Evolutionary conservation across 225 moss, liverwort and hornwort genomes (phyloP), one percentile per base, ranked within the genome.

Genomic region (Marchantia paleacea): DNA sequence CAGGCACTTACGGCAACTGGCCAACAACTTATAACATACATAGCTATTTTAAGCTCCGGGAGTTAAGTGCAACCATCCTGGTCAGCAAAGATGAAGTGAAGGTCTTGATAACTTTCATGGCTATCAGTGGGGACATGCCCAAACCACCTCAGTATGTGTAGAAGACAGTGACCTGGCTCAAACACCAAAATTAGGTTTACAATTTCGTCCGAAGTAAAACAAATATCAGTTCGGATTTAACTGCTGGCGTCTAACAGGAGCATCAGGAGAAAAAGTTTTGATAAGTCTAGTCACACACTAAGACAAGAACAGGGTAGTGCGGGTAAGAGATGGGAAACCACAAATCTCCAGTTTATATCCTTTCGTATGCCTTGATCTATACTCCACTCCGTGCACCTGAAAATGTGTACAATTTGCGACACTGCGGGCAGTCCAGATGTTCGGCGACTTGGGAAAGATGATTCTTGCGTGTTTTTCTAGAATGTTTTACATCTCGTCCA

Each of bases 261-360:
- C 52, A 14, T 73, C 53, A 72, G 22, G 18, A 28, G 53, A 54
- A 13, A 24, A 7, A 52, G n/a, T 49, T 50, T 53, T 25, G n/a
- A 50, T 24, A 39, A 53, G 53, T 12, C 24, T n/a, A 25, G 52
- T 52, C 26, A 73, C 73, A 76, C 75, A 61, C 75, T 76, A 58
- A 76, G 10, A 76, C 18, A 61, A 10, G 22, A 61, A 20, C 8
- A 48, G 57, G 31, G 18, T 75, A 24, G 19, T 5, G 39, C 39
- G 15, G 75, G 31, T 19, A 3, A 76, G 75, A 61, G 10, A 60
- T 24, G 60, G 47, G 55, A 39, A 75, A 76, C 58, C 31, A 76
- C 14, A 60, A 60, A 76, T 58, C 39, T 60, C 58, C 75, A 76
- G 75, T 58, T 57, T 7, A 76, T 60, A 60, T 60, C 58, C 60